Evolutionary conservation across 116 monocot genomes (phyloP).

Genomic region (Trichopus zeylanicus): DNA sequence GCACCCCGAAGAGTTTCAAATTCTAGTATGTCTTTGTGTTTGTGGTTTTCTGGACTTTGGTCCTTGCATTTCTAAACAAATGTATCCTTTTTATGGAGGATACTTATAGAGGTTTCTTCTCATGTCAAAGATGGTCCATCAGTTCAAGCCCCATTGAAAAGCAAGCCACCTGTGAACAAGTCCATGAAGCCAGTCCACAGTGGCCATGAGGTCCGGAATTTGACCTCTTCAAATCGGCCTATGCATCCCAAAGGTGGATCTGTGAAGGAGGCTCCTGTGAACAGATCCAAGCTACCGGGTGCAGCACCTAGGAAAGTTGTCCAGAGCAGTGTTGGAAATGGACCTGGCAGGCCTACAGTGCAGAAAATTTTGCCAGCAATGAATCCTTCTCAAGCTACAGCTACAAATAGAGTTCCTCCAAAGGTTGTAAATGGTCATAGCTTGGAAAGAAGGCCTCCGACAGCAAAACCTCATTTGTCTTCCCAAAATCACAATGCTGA

Average conservation of each 20-base stretch:
- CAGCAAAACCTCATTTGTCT: constrained; percentile 21
- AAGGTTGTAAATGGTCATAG: constrained; percentile 9
- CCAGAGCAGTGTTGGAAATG: constrained; percentile 26
- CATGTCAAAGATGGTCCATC: constrained; percentile 48
- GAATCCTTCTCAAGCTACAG: constrained; percentile 19
- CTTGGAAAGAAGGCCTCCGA: constrained; percentile 15
- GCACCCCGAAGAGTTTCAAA: constrained; percentile 17
- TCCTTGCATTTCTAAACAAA: constrained; percentile 7
- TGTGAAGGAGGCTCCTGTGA: constrained; percentile 16
- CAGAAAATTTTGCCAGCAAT: constrained; percentile 24
- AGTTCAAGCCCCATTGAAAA: constrained; percentile 18
- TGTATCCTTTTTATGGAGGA: constrained; percentile 31
- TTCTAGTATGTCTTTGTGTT: constrained; percentile 28
- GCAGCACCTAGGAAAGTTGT: constrained; percentile 17
- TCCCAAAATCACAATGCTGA: constrained; percentile 12
- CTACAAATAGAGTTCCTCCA: constrained; percentile 18
- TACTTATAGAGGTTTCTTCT: constrained; percentile 65
- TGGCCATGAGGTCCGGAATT: constrained; percentile 15
- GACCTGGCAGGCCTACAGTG: constrained; percentile 13
- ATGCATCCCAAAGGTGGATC: constrained; percentile 14
- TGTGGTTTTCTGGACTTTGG: not conserved
- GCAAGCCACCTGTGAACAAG: constrained; percentile 22
- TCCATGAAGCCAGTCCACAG: constrained; percentile 11
- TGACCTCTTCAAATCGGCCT: constrained; percentile 8
- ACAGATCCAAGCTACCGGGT: constrained; percentile 14